Percentiles rank a stretch among this genome's conserved stretches.
Evolutionary conservation across 164 flowering plant genomes (phyloP).

Genomic region (Paratinospora sagittata): DNA sequence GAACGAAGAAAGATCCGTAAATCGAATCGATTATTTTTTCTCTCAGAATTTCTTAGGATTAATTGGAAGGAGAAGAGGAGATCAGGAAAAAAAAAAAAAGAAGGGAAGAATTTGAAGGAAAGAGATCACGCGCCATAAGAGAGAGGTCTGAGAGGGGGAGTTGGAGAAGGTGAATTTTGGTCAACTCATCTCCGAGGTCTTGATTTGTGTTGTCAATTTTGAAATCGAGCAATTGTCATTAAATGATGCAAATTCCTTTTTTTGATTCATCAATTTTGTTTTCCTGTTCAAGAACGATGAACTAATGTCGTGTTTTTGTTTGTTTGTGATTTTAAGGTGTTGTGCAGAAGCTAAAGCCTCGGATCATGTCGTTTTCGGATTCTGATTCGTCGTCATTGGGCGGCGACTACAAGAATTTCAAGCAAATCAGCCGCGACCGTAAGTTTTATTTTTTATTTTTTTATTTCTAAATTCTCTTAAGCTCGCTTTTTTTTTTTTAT

Average conservation of each 20-base stretch:
- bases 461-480: too few species aligned
- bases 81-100: too few species aligned
- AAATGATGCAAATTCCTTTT: neutral
- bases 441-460: conserved; percentile 22
- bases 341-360: neutral
- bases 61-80: too few species aligned
- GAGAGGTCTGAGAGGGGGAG: too few species aligned
- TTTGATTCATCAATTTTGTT: neutral
- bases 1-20: too few species aligned
- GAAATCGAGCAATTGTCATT: neutral
- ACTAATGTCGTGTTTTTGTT: neutral
- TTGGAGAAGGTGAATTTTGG: neutral
- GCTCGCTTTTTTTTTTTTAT: too few species aligned
- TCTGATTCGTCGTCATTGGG: conserved; percentile 42
- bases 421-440: conserved; percentile 85
- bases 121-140: too few species aligned
- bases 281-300: neutral
- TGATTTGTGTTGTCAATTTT: neutral
- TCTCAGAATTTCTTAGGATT: neutral
- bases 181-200: neutral
- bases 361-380: conserved; percentile 28
- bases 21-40: too few species aligned
- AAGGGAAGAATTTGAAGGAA: neutral
- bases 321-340: neutral
- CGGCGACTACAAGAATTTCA: conserved; percentile 70